Conservation (phyloP, 2,329 filamentous ascomycete genomes). For the Diaporthe vexans region DNA sequence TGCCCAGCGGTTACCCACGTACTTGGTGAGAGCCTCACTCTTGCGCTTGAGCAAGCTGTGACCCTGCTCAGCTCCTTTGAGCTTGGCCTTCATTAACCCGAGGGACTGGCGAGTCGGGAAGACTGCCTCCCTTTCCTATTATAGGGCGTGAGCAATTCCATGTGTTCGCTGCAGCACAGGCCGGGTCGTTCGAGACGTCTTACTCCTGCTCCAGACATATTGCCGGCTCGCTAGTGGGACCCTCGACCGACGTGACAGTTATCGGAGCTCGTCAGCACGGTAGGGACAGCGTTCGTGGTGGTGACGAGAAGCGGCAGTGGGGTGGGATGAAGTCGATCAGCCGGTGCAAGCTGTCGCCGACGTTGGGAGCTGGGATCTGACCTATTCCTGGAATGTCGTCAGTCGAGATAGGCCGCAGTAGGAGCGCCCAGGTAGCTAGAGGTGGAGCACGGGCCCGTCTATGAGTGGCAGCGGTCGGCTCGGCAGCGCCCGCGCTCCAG, state of each 20-base stretch:
- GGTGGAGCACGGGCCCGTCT: constrained; percentile 35
- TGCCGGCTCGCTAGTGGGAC: constrained; percentile 41
- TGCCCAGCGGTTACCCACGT: constrained; percentile 51
- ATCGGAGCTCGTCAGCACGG: neutral
- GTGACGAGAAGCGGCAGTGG: constrained; percentile 33
- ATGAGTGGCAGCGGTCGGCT: constrained; percentile 13
- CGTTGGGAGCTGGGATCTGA: constrained; percentile 1
- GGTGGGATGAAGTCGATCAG: neutral
- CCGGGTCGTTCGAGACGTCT: constrained; percentile 31
- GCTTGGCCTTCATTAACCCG: constrained; percentile 96
- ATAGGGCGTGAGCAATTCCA: constrained; percentile 34
- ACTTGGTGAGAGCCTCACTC: constrained; percentile 98
- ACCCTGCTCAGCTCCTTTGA: constrained; percentile 92
- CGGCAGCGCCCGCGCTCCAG: constrained; percentile 37
- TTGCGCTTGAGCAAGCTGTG: constrained; percentile 97
- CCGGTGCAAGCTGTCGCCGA: neutral
- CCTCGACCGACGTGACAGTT: neutral
- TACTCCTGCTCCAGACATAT: constrained; percentile 59
- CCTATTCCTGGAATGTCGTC: constrained; percentile 57
- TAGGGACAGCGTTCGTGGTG: constrained; percentile 4
- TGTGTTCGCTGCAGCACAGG: constrained; percentile 3
- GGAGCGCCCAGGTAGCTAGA: neutral
- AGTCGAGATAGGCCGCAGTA: constrained; percentile 47
- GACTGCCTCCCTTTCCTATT: constrained; percentile 91
- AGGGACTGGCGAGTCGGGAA: constrained; percentile 98